A percentile compares a stretch with the other conserved stretches of the same genome.
These are phyloP conservation scores for Porpolomopsis calyptriformis DNA, from an alignment of 768 basidiomycete species.

Conservation along the genomic window DNA sequence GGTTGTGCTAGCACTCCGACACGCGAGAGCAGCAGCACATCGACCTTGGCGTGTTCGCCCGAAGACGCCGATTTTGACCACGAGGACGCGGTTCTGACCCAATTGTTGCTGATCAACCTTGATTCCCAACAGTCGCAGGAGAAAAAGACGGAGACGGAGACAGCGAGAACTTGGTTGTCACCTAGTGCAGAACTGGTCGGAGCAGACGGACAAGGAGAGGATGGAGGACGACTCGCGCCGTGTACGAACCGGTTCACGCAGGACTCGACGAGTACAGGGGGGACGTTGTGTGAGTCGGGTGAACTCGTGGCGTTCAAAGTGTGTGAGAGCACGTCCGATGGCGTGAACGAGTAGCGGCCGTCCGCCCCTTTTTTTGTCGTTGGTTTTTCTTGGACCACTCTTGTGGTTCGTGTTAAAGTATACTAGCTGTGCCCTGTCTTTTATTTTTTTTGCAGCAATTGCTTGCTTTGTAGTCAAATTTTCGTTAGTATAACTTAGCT, in stretches of 20 bases:
- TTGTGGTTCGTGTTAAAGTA: no score
- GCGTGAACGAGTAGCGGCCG: no score
- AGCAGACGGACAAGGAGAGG: neutral
- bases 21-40: neutral
- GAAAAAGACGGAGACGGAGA: neutral
- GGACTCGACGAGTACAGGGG: slow-evolving; percentile 6
- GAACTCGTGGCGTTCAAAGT: neutral
- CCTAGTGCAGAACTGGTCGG: neutral
- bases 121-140: neutral
- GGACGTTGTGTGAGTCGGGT: slow-evolving; percentile 3
- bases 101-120: slow-evolving; percentile 4
- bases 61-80: slow-evolving; percentile 3
- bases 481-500: no score
- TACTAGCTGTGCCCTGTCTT: no score
- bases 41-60: neutral
- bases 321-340: no score
- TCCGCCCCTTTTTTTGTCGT: no score
- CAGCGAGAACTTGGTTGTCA: neutral
- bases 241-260: slow-evolving; percentile 2
- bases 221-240: neutral
- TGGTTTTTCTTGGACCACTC: no score
- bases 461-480: no score
- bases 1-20: neutral
- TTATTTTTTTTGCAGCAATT: no score
- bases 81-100: slow-evolving; percentile 5